Base-by-base conservation (phyloP, 805 yeast species). In the Wickerhamiella shivajii region DNA sequence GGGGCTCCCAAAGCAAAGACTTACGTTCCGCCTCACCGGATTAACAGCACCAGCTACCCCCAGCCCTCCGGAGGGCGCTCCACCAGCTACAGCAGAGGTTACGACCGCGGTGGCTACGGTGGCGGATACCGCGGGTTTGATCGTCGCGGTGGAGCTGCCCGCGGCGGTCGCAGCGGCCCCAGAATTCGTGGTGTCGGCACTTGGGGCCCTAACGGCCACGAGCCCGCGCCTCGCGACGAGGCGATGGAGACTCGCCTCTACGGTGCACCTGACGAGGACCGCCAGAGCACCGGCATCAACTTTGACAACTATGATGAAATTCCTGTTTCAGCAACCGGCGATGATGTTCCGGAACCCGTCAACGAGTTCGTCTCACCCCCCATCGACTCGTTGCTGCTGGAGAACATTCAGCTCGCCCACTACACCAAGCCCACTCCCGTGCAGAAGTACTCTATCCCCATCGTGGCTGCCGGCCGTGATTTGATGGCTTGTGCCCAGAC, bases 231-330 rank as follows among this genome's bases (percentile, higher is more conserved):
- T 30, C 49, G 55, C 41, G 46, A 53, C 43, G 50, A 61, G 41
- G 45, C 51, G 38, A 50, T 75, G 45, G 98, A 90, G 63, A 48
- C 66, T 37, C 84, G 81, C 51, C 65, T 90, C 42, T 92, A 79
- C 49, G 98, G 99, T 51, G 64, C 68, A 31, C 67, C 67, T 34
- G 81, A 75, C 35, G 93, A 75, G 50, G 55, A 63, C 20, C 67
- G 83, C 48, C 95, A 80, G 66, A 74, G 92, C 34, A 78, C 94
- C 24, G 99, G 99, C 69, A 90, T 90, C 63, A 90, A 90, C 66
- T 90, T 90, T 53, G 99, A 92, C 60, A 84, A 81, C 67, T 90
- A 90, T 61, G 99, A 90, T 57, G 97, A 92, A 39, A 90, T 90
- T 44, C 98, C 98, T 40, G 96, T 90, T 43, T 97, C 90, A 62